Evolutionary conservation across 1,139 yeast genomes (phyloP).

Genomic region (Hyphopichia khmerensis): DNA sequence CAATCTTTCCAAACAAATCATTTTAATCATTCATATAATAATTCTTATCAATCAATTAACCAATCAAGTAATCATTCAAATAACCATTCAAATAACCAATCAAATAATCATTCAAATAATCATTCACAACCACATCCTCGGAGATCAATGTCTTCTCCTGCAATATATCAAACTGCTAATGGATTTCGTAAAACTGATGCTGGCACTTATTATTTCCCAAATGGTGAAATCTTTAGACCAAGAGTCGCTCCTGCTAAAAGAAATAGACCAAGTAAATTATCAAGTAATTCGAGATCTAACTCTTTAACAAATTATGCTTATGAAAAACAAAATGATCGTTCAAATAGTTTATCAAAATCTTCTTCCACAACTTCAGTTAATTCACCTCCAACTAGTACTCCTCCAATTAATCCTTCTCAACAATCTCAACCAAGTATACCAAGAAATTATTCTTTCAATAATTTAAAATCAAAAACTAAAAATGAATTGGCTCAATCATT

Average conservation of each 20-base stretch:
- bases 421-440: neutral
- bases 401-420: neutral
- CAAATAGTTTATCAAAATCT: neutral
- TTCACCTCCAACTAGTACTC: slow-evolving; percentile 1
- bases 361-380: slow-evolving; percentile 1
- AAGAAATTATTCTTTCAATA: slow-evolving; percentile 14
- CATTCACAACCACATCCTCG: neutral
- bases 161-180: slow-evolving; percentile 5
- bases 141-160: slow-evolving; percentile 2
- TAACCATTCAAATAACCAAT: neutral
- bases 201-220: slow-evolving; percentile 49
- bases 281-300: slow-evolving; percentile 2
- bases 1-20: neutral
- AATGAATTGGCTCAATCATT: slow-evolving; percentile 25
- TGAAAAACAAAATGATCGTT: neutral
- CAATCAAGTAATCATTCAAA: too few relatives aligned
- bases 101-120: too few relatives aligned
- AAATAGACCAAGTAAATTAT: slow-evolving; percentile 34
- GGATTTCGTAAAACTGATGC: slow-evolving; percentile 19
- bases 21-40: neutral
- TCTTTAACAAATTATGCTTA: neutral
- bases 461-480: slow-evolving; percentile 19
- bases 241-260: slow-evolving; percentile 38
- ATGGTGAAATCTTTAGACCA: slow-evolving; percentile 56
- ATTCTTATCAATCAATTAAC: too few relatives aligned